Base-by-base conservation (phyloP, 1,139 yeast species). In the Ogataea hybrid region DNA sequence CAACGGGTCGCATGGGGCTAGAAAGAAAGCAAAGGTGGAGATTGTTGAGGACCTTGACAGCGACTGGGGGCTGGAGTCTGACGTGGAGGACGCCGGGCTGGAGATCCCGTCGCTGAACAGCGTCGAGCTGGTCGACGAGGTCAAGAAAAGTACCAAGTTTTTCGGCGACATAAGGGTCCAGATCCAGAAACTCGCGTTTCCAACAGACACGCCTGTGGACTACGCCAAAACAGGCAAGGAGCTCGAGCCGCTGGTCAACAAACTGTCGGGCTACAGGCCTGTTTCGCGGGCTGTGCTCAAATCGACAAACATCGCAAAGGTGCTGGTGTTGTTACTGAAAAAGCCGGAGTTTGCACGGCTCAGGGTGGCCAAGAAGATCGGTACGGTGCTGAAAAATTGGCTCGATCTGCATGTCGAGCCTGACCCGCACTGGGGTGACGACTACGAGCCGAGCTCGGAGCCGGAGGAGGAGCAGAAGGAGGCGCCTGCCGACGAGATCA, bases 271-370 rank as follows among this genome's bases (percentile, higher is more conserved):
- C 2, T 28, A 42, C 27, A 50, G 35, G 27, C 32, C 11, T 18
- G 55, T 46, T 39, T 48, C 62, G 5, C 51, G 47, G 35, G 51
- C 65, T 1, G 48, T 62, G 12, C 37, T 67, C 8, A 58, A 56
- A 34, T 48, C 59, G 4, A 48, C 61, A 1, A 62, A 61, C 21
- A 37, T 67, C 9, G 54, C 54, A 29, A 64, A 60, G 31, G 49
- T 65, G 2, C 42, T 67, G 17, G 47, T 56, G 18, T 50, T 55
- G 15, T 50, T 66, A 9, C 48, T 66, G 39, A 62, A 54, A 35
- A 64, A 64, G 44, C 69, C 69, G 2, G 68, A 65, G 44, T 47
- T 53, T n/a, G 46, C 54, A 14, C 28, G 45, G 1, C 33, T 48
- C 4, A 40, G 39, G 25, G 46, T 50, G 25, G 47, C 46, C 8